These are phyloP conservation scores for Euphorbia pulcherrima DNA, from an alignment of 345 rosid species.

Conservation along the genomic window DNA sequence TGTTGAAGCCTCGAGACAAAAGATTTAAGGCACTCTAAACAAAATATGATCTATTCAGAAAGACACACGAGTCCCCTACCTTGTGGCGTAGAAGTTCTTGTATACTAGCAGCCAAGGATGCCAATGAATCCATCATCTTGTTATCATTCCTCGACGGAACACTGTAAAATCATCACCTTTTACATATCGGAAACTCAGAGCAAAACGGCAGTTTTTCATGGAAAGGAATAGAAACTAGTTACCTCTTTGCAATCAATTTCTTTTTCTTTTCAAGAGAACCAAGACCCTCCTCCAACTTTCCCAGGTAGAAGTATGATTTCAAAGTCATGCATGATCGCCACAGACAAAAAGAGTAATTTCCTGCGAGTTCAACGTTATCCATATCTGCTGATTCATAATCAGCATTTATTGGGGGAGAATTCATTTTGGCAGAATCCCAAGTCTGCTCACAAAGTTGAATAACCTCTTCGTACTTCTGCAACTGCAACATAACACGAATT, in stretches of 20 bases:
- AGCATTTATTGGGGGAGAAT: conserved; percentile 36
- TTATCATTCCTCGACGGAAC: conserved; percentile 35
- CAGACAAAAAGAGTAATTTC: conserved; percentile 43
- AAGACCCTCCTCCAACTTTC: conserved; percentile 87
- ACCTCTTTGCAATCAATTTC: conserved; percentile 46
- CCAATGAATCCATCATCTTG: conserved; percentile 47
- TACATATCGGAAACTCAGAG: conserved; percentile 13
- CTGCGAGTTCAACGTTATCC: conserved; percentile 38
- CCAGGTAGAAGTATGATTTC: conserved; percentile 73
- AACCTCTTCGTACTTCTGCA: conserved; percentile 75
- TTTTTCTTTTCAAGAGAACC: conserved; percentile 63
- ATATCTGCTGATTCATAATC: conserved; percentile 25
- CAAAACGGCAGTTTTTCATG: conserved; percentile 3
- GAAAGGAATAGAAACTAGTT: not conserved
- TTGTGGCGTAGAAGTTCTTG: conserved; percentile 68
- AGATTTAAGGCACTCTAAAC: not conserved
- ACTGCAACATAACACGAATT: conserved; percentile 50
- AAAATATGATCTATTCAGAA: not conserved
- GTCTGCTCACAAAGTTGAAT: conserved; percentile 81
- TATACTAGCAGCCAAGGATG: conserved; percentile 57
- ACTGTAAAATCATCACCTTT: conserved; percentile 16
- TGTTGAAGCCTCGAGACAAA: not conserved
- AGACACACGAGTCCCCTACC: conserved; percentile 39
- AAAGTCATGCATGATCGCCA: conserved; percentile 67
- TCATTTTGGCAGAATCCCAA: conserved; percentile 63